These are phyloP conservation scores for Aspergillus nidulans DNA, from an alignment of 495 filamentous ascomycete genomes.

Conservation along the genomic window DNA sequence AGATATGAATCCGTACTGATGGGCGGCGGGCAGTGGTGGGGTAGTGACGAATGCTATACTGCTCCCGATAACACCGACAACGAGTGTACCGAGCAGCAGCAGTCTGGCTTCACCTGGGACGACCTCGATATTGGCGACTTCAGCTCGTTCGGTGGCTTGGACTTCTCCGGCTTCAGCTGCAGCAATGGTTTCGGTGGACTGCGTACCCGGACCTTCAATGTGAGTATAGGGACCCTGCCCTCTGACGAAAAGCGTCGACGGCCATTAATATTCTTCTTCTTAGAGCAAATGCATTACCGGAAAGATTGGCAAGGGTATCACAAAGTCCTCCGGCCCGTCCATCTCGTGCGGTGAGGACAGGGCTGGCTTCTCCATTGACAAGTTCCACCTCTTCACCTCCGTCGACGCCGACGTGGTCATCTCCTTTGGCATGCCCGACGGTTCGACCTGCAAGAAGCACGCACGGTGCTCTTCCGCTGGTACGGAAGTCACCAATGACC, in stretches of 20 bases:
- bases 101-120: conserved; percentile 65
- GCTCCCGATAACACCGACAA: conserved; percentile 74
- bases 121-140: conserved; percentile 61
- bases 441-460: conserved; percentile 70
- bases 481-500: conserved; percentile 67
- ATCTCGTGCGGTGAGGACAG: conserved; percentile 51
- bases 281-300: conserved; percentile 65
- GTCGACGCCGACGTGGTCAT: conserved; percentile 75
- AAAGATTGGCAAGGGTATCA: conserved; percentile 35
- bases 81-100: conserved; percentile 63
- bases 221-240: not conserved
- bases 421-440: conserved; percentile 78
- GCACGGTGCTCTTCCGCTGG: conserved; percentile 59
- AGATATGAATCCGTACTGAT: not conserved
- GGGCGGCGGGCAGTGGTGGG: conserved; percentile 49
- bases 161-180: conserved; percentile 69
- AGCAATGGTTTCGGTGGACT: conserved; percentile 44
- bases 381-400: conserved; percentile 66
- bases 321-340: conserved; percentile 40
- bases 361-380: conserved; percentile 67
- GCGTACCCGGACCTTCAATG: conserved; percentile 3
- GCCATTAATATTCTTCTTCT: not conserved
- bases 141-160: conserved; percentile 62
- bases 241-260: not conserved
- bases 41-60: conserved; percentile 54